Conservation (phyloP, 768 basidiomycete species). For the Kwoniella sp. region DNA sequence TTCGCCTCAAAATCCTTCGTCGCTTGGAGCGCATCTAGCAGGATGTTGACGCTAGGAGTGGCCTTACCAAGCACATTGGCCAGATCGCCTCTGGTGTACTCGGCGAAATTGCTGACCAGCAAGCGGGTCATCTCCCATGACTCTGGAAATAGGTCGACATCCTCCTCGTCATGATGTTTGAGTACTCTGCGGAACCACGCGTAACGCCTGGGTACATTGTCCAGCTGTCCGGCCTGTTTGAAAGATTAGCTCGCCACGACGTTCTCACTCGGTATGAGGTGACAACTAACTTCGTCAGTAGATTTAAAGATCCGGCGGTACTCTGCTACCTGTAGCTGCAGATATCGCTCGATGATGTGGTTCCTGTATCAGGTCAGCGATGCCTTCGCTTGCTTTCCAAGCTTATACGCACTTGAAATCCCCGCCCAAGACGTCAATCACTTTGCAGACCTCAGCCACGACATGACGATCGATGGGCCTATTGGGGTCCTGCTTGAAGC, state of each 20-base stretch:
- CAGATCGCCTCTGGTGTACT: slow-evolving; percentile 88
- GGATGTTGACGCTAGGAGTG: slow-evolving; percentile 65
- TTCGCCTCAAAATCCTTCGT: slow-evolving; percentile 81
- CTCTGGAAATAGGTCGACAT: slow-evolving; percentile 72
- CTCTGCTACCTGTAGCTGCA: slow-evolving; percentile 84
- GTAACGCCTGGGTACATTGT: slow-evolving; percentile 86
- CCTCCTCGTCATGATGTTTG: slow-evolving; percentile 80
- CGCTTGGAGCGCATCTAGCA: slow-evolving; percentile 81
- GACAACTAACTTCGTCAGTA: slow-evolving; percentile 65
- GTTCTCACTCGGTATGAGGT: background rate
- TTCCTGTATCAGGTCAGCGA: slow-evolving; percentile 40
- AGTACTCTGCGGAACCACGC: slow-evolving; percentile 90
- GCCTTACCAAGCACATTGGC: slow-evolving; percentile 74
- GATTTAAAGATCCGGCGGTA: slow-evolving; percentile 92
- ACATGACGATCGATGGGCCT: slow-evolving; percentile 61
- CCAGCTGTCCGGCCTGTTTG: slow-evolving; percentile 71
- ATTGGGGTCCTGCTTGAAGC: slow-evolving; percentile 73
- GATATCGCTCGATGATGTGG: slow-evolving; percentile 81
- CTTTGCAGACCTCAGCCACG: slow-evolving; percentile 78
- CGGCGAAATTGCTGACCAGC: slow-evolving; percentile 77
- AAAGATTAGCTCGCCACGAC: too few species aligned
- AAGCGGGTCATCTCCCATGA: slow-evolving; percentile 82
- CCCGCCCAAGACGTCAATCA: slow-evolving; percentile 78
- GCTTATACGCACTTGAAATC: slow-evolving; percentile 62
- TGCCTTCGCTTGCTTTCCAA: background rate